Percentiles rank a stretch among this genome's conserved stretches.
phyloP scores from a whole-genome alignment of 148 eudicot genomes.

The Talinum fruticosum region DNA sequence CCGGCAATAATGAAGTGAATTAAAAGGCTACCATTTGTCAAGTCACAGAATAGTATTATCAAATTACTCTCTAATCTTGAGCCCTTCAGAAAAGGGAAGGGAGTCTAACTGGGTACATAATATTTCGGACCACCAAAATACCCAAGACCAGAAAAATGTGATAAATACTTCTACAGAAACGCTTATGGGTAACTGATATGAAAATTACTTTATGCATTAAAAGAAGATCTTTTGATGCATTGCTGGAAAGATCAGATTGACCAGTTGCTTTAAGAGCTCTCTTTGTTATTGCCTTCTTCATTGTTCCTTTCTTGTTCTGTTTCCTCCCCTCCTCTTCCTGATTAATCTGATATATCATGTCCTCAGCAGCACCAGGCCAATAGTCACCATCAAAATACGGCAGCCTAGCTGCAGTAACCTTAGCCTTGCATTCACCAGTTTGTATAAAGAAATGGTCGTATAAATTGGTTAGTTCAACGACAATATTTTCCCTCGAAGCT shows the following conservation, averaged over 20 bases:
- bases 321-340: slow-evolving; percentile 89
- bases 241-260: slow-evolving; percentile 83
- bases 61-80: neutral
- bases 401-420: slow-evolving; percentile 93
- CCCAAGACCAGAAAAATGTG: neutral
- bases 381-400: slow-evolving; percentile 99
- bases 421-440: slow-evolving; percentile 85
- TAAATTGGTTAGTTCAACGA: slow-evolving; percentile 81
- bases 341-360: slow-evolving; percentile 68
- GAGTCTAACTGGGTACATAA: too few relatives aligned
- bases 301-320: slow-evolving; percentile 68
- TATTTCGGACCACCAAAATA: neutral
- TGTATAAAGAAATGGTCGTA: slow-evolving; percentile 84
- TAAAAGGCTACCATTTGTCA: neutral
- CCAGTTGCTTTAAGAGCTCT: slow-evolving; percentile 95
- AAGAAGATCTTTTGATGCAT: slow-evolving; percentile 82
- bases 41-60: neutral
- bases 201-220: slow-evolving; percentile 84
- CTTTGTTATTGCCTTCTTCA: slow-evolving; percentile 69
- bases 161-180: neutral
- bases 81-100: neutral
- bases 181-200: neutral
- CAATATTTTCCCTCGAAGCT: slow-evolving; percentile 79
- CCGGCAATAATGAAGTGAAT: neutral
- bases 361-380: slow-evolving; percentile 99